Percentiles rank a stretch among this genome's conserved stretches.
phyloP scores from a whole-genome alignment of 108 stramenopile genomes.

The Fistulifera solaris region DNA sequence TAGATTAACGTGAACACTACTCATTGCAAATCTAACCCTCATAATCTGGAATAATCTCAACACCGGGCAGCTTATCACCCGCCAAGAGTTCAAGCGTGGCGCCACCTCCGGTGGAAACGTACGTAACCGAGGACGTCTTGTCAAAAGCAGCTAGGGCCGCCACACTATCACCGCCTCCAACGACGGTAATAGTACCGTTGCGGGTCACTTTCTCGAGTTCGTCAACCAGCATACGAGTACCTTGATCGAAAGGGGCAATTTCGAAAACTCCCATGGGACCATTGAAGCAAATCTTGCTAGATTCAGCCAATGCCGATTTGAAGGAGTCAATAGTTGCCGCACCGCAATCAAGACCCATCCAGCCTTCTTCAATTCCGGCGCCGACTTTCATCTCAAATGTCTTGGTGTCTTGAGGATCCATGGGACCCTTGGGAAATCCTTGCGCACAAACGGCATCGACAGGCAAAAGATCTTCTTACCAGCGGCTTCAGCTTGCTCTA shows the following conservation, averaged over 20 bases:
- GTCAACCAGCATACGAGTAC: constrained; percentile 81
- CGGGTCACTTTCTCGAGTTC: constrained; percentile 80
- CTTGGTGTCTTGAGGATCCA: constrained; percentile 48
- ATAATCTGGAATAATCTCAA: constrained; percentile 62
- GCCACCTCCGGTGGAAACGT: constrained; percentile 92
- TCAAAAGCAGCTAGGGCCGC: constrained; percentile 82
- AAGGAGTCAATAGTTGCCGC: constrained; percentile 67
- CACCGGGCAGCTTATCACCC: constrained; percentile 88
- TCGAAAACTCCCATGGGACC: constrained; percentile 98
- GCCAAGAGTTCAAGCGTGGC: constrained; percentile 92
- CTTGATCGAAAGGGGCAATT: constrained; percentile 77
- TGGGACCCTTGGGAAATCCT: constrained; percentile 43
- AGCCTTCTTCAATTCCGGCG: constrained; percentile 79
- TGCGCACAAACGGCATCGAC: constrained; percentile 80
- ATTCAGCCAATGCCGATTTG: constrained; percentile 42
- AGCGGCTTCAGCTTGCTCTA: constrained; percentile 48
- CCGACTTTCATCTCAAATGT: constrained; percentile 46
- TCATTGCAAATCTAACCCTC: background rate
- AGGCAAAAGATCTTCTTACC: constrained; percentile 76
- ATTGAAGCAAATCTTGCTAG: constrained; percentile 87
- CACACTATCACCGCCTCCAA: constrained; percentile 96
- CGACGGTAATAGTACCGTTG: constrained; percentile 75
- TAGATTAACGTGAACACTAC: too few relatives aligned
- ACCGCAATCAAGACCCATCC: constrained; percentile 97
- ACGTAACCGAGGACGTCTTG: constrained; percentile 68